Base-by-base conservation (phyloP, 2,329 filamentous ascomycete species). In the Davidsoniella neocaledoniae region DNA sequence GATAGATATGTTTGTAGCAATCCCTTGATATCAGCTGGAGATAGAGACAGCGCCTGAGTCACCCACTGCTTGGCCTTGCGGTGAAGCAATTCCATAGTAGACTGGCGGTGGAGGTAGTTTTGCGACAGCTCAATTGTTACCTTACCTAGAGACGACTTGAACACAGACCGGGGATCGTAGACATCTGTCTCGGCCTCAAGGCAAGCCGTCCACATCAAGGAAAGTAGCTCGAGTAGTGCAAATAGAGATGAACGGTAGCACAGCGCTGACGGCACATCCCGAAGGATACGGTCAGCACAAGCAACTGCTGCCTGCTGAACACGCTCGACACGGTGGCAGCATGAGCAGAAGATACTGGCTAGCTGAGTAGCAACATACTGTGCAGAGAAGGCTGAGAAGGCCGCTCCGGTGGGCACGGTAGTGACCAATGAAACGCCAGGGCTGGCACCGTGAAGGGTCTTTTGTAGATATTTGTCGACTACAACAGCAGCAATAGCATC, bases 1-100 rank as follows among this genome's bases (percentile, higher is more conserved):
- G 93, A 95, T 14, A 98, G 72, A 61, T 98, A 96, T 0, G 91
- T 96, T 66, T 94, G 91, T 41, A 99, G 71, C 17, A 98, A 71
- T 0, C 93, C 91, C 65, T 98, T 98, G 53, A 96, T 79, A 63
- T 98, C 90, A 21, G 94, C 70, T 5, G 91, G 90, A 2, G 93
- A 87, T 44, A 94, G 75, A 56, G 84, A 81, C 57, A 96, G 79
- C 6, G 86, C 84, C 29, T 76, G 69, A 17, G 76, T 78, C 0
- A 98, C 81, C 91, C 91, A 98, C 3, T 64, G 65, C 56, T 78
- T 84, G 33, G 88, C 87, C 56, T 77, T 80, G 54, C 76, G 79
- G 60, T 93, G 79, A 26, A 98, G 74, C 17, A 72, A 74, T 53
- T 86, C 80, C 45, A 98, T 68, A 0, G 91, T 98, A 51, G 73